Base-by-base conservation (phyloP, 1,284 basidiomycete species). In the Ceratobasidium papillatum region DNA sequence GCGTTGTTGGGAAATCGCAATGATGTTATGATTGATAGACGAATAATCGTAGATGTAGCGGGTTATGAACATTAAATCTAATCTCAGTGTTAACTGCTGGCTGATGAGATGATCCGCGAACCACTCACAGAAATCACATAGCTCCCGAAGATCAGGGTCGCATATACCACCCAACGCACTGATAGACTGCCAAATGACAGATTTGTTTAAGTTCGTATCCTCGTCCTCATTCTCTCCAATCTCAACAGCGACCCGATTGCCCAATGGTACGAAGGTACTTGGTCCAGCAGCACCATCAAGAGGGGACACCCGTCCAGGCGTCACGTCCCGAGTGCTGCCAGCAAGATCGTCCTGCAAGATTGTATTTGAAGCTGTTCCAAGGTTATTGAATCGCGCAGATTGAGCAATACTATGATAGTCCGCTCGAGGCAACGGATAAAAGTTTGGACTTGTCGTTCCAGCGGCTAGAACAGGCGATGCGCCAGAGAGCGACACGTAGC, bases 31-130 rank as follows among this genome's bases (percentile, higher is more conserved):
- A 9, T n/a, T 3, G 27, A 47, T 38, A 7, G 25, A 9, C 5
- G 62, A 25, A 47, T 64, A 64, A 47, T 64, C 62, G n/a, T 64
- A 64, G 9, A 45, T 8, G n/a, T 45, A 27, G 9, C 62, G 62
- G 25, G 41, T 43, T 2, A 64, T 9, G n/a, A 45, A 64, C 2
- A n/a, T 30, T 2, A 38, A 64, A 22, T 64, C 62, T 45, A 64
- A 27, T 41, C 11, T 17, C 5, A 8, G 12, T 9, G 27, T 45
- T 25, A 25, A 11, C 27, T 14, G n/a, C 41, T 11, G 19, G 17
- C 25, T 19, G 27, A 22, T 7, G 27, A 5, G 8, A 27, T 25
- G 12, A 38, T 45, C 22, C 14, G 9, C 32, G 9, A 62, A 14
- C 4, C 12, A 36, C 62, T 47, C 43, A 64, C 62, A 64, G n/a